Evolutionary conservation across 306 rosid genomes (phyloP), one percentile per base, ranked within the genome.

Genomic region (Sophora flavescens): DNA sequence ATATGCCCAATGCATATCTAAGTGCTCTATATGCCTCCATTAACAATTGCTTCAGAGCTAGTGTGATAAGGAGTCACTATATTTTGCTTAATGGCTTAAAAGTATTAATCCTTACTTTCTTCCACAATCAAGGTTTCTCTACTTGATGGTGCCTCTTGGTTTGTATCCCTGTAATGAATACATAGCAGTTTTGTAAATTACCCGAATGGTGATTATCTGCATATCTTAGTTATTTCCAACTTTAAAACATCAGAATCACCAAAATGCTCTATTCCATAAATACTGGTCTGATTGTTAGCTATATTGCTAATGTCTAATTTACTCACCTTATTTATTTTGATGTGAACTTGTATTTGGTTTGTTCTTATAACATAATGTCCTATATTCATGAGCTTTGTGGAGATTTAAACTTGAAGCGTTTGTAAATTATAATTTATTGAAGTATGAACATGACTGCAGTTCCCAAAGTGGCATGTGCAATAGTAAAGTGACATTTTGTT

Each of bases 51-150:
- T 39, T 58, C 67, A 22, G 65, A 58, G 15, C 3, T 35, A 36
- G 53, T 13, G 54, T 58, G 10, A 54, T 39, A 13, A 30, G 44
- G 44, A 16, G 14, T 41, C 8, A 72, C 26, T 22, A 10, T 11
- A 4, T 57, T 72, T 72, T 22, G 15, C 70, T 13, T 38, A 13
- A 74, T 22, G 17, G 44, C 9, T 16, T 12, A 22, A 50, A 42
- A 41, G 67, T 50, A 2, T 26, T 16, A 16, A 50, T 67, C 12
- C 18, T 12, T 12, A 28, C 9, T 54, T 54, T 50, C 22, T 67
- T 59, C 41, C 65, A 15, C 36, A 28, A 48, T 59, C 22, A 38
- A 51, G 80, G 54, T 50, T 41, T 81, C 36, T 69, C 73, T 39
- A 61, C 54, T 9, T 22, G 2, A 22, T 54, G 61, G 60, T 38